Conservation (phyloP, 441 rosid genomes). For the Metrosideros polymorpha region DNA sequence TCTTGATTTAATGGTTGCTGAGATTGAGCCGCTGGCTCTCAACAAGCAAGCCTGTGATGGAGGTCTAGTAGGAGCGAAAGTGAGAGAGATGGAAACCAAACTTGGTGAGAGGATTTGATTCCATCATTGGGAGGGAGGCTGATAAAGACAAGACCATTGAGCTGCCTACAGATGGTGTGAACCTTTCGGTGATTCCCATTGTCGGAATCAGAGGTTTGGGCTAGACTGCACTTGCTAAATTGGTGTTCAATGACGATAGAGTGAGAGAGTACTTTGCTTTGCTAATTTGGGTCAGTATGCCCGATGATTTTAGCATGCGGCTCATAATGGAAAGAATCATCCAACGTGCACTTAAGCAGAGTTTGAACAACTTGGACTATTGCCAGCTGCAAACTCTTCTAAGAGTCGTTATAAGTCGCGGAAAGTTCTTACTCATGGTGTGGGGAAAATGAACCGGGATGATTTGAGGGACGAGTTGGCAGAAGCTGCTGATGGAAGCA, state of each 20-base stretch:
- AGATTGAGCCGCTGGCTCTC: not conserved
- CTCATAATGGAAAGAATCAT: not conserved
- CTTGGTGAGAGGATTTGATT: not conserved
- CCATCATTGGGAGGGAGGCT: not conserved
- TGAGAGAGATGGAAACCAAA: not conserved
- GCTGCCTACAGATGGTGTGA: not conserved
- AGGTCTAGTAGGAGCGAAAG: not conserved
- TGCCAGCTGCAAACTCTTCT: not conserved
- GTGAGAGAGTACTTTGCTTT: not conserved
- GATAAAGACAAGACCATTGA: not conserved
- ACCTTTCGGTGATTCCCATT: not conserved
- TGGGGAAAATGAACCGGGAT: not conserved
- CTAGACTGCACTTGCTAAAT: not conserved
- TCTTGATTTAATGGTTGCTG: not conserved
- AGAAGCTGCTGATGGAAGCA: not conserved
- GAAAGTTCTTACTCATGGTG: not conserved
- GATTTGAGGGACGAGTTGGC: not conserved
- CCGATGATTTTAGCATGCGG: not conserved
- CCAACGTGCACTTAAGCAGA: not conserved
- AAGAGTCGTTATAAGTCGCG: not conserved
- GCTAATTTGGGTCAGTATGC: not conserved
- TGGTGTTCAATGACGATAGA: not conserved
- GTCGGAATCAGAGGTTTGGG: not conserved
- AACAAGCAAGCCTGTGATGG: not conserved
- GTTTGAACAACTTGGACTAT: not conserved